phyloP scores from a whole-genome alignment of 495 filamentous ascomycete genomes.

The Cercophora newfieldiana region DNA sequence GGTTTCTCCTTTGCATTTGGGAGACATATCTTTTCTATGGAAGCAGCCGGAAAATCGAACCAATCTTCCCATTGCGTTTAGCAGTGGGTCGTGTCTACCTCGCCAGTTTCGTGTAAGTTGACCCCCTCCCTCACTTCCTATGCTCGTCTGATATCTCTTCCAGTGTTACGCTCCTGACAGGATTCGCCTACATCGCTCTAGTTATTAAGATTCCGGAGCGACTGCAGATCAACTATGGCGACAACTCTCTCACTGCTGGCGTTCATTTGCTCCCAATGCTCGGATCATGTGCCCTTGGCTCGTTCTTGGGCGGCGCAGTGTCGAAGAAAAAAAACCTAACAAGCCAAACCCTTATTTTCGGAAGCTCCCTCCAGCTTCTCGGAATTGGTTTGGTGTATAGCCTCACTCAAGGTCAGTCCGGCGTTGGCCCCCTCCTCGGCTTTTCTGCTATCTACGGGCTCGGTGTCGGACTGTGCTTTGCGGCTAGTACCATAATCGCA shows the following conservation, averaged over 20 bases:
- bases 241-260: constrained; percentile 52
- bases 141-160: constrained; percentile 32
- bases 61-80: constrained; percentile 45
- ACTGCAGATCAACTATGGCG: constrained; percentile 57
- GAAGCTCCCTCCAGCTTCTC: constrained; percentile 52
- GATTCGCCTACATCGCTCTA: constrained; percentile 57
- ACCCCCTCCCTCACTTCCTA: constrained; percentile 32
- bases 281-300: constrained; percentile 51
- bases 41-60: constrained; percentile 33
- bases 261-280: constrained; percentile 60
- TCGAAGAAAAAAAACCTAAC: constrained; percentile 50
- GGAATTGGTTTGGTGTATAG: constrained; percentile 51
- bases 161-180: constrained; percentile 52
- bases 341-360: constrained; percentile 50
- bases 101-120: constrained; percentile 43
- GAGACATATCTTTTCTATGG: constrained; percentile 41
- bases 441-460: constrained; percentile 57
- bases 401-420: constrained; percentile 31
- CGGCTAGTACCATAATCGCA: constrained; percentile 51
- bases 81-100: constrained; percentile 38
- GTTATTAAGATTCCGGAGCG: constrained; percentile 61
- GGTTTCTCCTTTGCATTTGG: constrained; percentile 49
- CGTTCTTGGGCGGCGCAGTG: constrained; percentile 48
- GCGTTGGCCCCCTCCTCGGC: constrained; percentile 44
- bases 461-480: constrained; percentile 53